phyloP scores from a whole-genome alignment of 2,329 filamentous ascomycete species.

The Acarospora socialis region DNA sequence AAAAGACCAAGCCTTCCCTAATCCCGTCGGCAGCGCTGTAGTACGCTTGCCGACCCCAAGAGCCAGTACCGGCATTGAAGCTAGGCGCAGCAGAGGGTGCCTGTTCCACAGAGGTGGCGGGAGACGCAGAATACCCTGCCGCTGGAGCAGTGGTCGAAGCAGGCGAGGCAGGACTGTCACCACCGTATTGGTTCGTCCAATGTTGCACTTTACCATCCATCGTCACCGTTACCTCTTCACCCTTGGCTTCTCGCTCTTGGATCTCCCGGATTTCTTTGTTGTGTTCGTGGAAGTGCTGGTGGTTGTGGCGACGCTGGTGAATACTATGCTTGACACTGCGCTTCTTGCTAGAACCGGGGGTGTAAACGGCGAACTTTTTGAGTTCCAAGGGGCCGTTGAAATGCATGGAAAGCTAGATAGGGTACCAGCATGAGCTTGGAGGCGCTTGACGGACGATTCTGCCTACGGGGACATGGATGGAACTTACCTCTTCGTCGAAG shows the following conservation, averaged over 20 bases:
- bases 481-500: constrained; percentile 53
- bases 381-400: constrained; percentile 56
- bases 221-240: constrained; percentile 40
- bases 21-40: constrained; percentile 30
- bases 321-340: constrained; percentile 23
- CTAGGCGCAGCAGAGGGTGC: constrained; percentile 10
- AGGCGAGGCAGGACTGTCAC: constrained; percentile 17
- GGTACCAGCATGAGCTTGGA: constrained; percentile 9
- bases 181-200: constrained; percentile 45
- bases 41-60: constrained; percentile 33
- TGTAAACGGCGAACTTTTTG: constrained; percentile 56
- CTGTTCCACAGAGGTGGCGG: not conserved
- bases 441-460: not conserved
- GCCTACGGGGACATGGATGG: not conserved
- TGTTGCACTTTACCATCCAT: constrained; percentile 44
- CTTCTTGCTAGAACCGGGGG: constrained; percentile 31
- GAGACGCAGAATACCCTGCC: constrained; percentile 2
- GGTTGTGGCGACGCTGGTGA: constrained; percentile 30
- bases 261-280: constrained; percentile 22
- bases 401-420: constrained; percentile 52
- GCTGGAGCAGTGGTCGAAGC: constrained; percentile 8
- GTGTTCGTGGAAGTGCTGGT: constrained; percentile 38
- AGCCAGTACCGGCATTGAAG: constrained; percentile 16
- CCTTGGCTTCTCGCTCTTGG: constrained; percentile 35
- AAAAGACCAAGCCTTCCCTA: constrained; percentile 41